These are phyloP conservation scores for Starmerella davenportii DNA, from an alignment of 805 yeast species.

Conservation along the genomic window DNA sequence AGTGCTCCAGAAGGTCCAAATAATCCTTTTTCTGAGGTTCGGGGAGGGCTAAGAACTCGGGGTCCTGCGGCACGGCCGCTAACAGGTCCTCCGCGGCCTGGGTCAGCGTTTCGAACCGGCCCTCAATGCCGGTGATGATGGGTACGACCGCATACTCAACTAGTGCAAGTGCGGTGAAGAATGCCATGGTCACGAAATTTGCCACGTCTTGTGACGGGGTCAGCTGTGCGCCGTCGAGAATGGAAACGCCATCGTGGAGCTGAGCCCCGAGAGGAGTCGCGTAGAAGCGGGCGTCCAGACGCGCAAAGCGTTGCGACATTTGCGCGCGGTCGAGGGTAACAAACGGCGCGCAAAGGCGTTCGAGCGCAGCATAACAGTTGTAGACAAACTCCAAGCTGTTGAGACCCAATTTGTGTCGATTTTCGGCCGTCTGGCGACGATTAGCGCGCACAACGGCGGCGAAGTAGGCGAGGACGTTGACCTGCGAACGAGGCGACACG, in stretches of 20 bases:
- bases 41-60: background rate
- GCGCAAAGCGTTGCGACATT: constrained; percentile 11
- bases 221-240: background rate
- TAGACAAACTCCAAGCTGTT: constrained; percentile 71
- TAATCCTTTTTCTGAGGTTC: background rate
- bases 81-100: background rate
- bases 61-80: background rate
- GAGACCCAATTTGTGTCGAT: constrained; percentile 45
- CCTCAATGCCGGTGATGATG: background rate
- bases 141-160: background rate
- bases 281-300: background rate
- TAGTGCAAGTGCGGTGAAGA: background rate
- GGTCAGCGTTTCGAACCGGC: background rate
- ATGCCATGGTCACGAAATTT: background rate
- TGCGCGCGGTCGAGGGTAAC: constrained; percentile 36
- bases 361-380: constrained; percentile 49
- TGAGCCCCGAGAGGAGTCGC: background rate
- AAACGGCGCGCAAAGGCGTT: constrained; percentile 69
- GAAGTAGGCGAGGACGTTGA: background rate
- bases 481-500: background rate
- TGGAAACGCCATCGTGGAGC: background rate
- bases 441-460: constrained; percentile 46
- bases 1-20: background rate
- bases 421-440: constrained; percentile 68
- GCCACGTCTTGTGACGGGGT: background rate